Percentiles rank a stretch among this genome's conserved stretches.
Conservation (phyloP, 805 yeast genomes). For the Ogataea trehaloabstinens region DNA sequence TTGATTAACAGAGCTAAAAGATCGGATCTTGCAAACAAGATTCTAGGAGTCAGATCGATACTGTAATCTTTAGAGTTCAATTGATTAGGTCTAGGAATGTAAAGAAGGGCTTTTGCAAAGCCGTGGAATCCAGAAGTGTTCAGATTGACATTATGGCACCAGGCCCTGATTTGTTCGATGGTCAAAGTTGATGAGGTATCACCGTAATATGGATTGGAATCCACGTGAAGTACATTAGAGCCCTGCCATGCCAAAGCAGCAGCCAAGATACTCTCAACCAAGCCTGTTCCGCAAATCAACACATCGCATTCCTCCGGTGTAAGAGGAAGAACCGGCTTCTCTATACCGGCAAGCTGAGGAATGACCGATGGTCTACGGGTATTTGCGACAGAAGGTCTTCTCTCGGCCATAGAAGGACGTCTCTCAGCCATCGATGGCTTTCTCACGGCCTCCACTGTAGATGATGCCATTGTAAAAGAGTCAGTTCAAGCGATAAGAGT, state of each 20-base stretch:
- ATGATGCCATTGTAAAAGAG: constrained; percentile 18
- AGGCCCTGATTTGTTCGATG: constrained; percentile 76
- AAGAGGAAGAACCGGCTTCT: constrained; percentile 61
- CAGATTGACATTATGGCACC: constrained; percentile 73
- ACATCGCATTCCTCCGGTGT: constrained; percentile 82
- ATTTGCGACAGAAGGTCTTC: constrained; percentile 31
- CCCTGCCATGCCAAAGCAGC: constrained; percentile 98
- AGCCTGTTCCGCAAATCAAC: constrained; percentile 88
- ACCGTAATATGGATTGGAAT: constrained; percentile 81
- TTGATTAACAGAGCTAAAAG: constrained; percentile 73
- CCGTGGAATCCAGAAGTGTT: constrained; percentile 33
- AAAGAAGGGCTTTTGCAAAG: constrained; percentile 64
- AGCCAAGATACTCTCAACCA: constrained; percentile 82
- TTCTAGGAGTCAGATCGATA: constrained; percentile 81
- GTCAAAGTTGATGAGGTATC: constrained; percentile 84
- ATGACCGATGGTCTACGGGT: constrained; percentile 41
- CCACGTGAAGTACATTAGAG: constrained; percentile 89
- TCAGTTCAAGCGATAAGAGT: no score
- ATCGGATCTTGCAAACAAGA: constrained; percentile 89
- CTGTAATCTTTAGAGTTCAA: constrained; percentile 75
- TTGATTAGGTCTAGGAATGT: constrained; percentile 64
- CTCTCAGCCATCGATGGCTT: constrained; percentile 69
- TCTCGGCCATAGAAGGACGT: constrained; percentile 50
- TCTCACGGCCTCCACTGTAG: constrained; percentile 32
- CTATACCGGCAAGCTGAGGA: constrained; percentile 76